phyloP scores from a whole-genome alignment of 2,329 filamentous ascomycete genomes.

The Madurella fahalii region DNA sequence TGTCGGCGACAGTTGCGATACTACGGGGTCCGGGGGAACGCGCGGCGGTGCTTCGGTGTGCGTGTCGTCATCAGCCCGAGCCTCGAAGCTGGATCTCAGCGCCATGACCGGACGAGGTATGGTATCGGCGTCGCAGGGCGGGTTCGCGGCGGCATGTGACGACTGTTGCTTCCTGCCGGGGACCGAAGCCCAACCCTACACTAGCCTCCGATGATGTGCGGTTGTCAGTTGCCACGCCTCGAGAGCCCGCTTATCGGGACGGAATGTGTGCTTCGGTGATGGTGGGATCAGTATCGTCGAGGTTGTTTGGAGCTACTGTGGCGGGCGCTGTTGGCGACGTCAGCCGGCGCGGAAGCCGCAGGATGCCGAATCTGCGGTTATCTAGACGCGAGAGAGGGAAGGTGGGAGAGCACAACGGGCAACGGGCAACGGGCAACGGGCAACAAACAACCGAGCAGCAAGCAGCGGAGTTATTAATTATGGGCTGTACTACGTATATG shows the following conservation, averaged over 20 bases:
- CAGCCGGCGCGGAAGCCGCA: neutral
- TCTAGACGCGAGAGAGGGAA: neutral
- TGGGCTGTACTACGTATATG: no score
- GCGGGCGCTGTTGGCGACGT: no score
- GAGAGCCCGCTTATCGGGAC: neutral
- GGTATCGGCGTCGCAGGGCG: neutral
- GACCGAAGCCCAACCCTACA: neutral
- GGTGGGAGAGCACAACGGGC: neutral
- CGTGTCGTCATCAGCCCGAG: slow-evolving; percentile 19
- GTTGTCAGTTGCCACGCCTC: slow-evolving; percentile 7
- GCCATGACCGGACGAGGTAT: slow-evolving; percentile 15
- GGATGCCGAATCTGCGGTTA: no score
- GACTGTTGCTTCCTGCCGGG: neutral
- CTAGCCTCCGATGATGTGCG: neutral
- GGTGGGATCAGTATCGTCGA: slow-evolving; percentile 1
- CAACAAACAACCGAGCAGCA: neutral
- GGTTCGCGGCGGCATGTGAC: slow-evolving; percentile 5
- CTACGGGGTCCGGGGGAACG: slow-evolving; percentile 6
- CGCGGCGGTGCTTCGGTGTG: slow-evolving; percentile 4
- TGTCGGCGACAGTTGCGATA: slow-evolving; percentile 15
- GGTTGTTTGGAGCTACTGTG: neutral
- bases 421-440: neutral
- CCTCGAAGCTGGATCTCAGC: slow-evolving; percentile 16
- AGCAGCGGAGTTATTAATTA: neutral
- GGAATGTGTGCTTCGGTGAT: neutral